Evolutionary conservation across 2,329 filamentous ascomycete genomes (phyloP), one percentile per base, ranked within the genome.

Genomic region (Parastagonospora nodorum): DNA sequence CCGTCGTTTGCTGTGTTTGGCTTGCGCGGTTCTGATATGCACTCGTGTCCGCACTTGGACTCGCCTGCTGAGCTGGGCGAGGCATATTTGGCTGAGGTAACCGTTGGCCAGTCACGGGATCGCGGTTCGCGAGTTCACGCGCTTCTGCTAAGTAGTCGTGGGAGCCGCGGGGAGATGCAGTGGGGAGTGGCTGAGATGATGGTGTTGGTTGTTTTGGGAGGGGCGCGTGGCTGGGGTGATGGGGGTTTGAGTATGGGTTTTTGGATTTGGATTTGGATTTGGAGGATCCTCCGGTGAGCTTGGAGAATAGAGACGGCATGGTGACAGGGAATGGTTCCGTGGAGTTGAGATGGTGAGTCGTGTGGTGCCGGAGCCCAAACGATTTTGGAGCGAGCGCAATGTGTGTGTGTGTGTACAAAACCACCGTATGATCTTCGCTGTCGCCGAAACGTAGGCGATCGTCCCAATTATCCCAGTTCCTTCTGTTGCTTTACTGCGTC

Each of bases 111-210:
- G 64, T 67, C 2, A 61, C 42, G 2, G 54, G 56, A 33, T 69
- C 54, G n/a, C 60, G 48, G 0, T 62, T 59, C 0, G 51, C 52
- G 10, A 46, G 45, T 36, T 43, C 15, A 32, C 63, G 52, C 7
- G 66, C 64, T 49, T 67, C 58, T 12, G 61, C 64, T 8, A 67
- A 48, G 24, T 57, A 47, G 35, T 66, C 53, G 33, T 9, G 7
- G 8, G 47, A 45, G 5, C 35, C 40, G 5, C 52, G 55, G 8
- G 55, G 56, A 0, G 54, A 53, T 5, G 45, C 45, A 7, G 48
- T 36, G 11, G 8, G 30, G 12, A 29, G 28, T 24, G 37, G 36
- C 39, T 44, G 42, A 37, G 50, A 45, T 53, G 53, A 12, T 39
- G 38, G 7, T 15, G 24, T 31, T 24, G 27, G 10, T 8, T 24